A percentile compares a stretch with the other conserved stretches of the same genome.
Conservation (phyloP, 2,329 filamentous ascomycete genomes). For the Ceratocystis destructans region DNA sequence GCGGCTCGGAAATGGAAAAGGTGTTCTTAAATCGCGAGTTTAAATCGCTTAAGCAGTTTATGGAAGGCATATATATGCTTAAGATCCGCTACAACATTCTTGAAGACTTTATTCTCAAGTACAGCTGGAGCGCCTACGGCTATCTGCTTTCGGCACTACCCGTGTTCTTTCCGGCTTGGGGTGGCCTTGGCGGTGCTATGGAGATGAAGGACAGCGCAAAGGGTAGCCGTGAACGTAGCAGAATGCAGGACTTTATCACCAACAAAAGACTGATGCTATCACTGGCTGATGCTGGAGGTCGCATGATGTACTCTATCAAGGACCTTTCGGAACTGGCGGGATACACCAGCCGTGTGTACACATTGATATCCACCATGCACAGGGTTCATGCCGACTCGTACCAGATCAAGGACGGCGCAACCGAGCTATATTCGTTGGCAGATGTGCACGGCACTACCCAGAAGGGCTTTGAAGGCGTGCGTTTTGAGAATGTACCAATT, state of each 20-base stretch:
- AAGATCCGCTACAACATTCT: conserved; percentile 98
- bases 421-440: conserved; percentile 75
- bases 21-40: conserved; percentile 85
- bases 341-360: conserved; percentile 92
- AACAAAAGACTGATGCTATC: conserved; percentile 98
- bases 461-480: conserved; percentile 86
- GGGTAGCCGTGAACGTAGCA: conserved; percentile 56
- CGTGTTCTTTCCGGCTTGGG: conserved; percentile 89
- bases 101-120: conserved; percentile 95
- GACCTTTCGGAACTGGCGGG: conserved; percentile 91
- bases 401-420: conserved; percentile 48
- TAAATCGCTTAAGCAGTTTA: conserved; percentile 84
- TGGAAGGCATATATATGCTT: conserved; percentile 95
- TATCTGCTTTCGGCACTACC: conserved; percentile 88
- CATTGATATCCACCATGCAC: conserved; percentile 85
- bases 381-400: conserved; percentile 87
- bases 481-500: conserved; percentile 83
- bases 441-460: conserved; percentile 91
- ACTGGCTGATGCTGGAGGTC: conserved; percentile 82
- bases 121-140: conserved; percentile 95
- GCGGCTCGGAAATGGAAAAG: conserved; percentile 88
- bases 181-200: conserved; percentile 60
- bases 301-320: conserved; percentile 99
- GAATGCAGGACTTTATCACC: conserved; percentile 98
- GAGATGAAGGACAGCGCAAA: conserved; percentile 47